These are phyloP conservation scores for Diaporthe eres DNA, from an alignment of 2,329 filamentous ascomycete species.

Conservation along the genomic window DNA sequence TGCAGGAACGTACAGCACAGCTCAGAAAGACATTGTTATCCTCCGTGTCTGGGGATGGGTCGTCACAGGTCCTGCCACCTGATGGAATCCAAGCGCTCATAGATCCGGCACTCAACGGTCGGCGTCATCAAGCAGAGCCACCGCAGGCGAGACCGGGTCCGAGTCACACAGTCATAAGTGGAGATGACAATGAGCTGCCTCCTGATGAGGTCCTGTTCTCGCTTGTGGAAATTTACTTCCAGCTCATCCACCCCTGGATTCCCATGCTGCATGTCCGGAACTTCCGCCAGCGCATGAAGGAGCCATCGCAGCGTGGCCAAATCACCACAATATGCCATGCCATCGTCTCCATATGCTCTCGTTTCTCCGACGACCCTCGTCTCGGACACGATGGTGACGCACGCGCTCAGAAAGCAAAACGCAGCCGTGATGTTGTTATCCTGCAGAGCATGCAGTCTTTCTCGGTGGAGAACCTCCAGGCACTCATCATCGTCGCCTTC, in stretches of 20 bases:
- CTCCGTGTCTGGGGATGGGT: neutral
- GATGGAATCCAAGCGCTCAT: neutral
- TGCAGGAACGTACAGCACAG: neutral
- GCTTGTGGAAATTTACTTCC: constrained; percentile 54
- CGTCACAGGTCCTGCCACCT: neutral
- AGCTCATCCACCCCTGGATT: constrained; percentile 56
- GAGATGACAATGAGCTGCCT: constrained; percentile 39
- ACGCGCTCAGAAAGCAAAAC: constrained; percentile 41
- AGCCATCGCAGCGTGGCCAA: constrained; percentile 43
- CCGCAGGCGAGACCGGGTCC: neutral
- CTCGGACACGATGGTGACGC: constrained; percentile 46
- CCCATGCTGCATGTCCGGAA: constrained; percentile 52
- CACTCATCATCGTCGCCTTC: constrained; percentile 54
- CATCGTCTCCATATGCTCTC: constrained; percentile 49
- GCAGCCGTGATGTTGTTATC: constrained; percentile 51
- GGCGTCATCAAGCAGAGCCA: neutral
- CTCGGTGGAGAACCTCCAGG: constrained; percentile 53
- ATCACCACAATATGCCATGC: constrained; percentile 54
- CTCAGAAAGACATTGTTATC: neutral
- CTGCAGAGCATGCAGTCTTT: constrained; percentile 53
- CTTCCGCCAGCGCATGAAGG: constrained; percentile 45
- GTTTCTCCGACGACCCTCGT: constrained; percentile 47
- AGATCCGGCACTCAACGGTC: neutral
- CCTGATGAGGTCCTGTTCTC: constrained; percentile 52
- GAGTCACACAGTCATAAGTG: too few relatives aligned